phyloP scores from a whole-genome alignment of 2,329 filamentous ascomycete genomes.

The Fusarium pseudocircinatum region DNA sequence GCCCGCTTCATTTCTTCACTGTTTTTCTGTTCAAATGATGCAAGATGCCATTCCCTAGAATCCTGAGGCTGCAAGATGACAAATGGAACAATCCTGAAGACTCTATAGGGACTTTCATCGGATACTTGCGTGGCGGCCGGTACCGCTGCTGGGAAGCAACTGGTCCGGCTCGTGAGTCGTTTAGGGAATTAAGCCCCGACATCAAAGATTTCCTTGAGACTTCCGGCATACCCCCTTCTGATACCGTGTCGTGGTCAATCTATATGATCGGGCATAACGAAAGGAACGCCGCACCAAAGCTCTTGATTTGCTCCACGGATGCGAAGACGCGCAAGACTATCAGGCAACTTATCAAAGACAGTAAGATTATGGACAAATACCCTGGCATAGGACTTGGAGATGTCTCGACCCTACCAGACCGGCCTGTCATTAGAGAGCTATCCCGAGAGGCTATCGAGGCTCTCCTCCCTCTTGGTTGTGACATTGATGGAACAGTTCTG shows the following conservation, averaged over 20 bases:
- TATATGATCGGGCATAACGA: neutral
- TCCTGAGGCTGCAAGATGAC: accelerated
- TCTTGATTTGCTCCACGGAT: neutral
- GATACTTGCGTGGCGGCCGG: neutral
- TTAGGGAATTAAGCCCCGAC: neutral
- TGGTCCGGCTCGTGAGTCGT: neutral
- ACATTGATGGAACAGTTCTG: accelerated
- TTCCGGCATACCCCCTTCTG: accelerated
- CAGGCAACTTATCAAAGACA: neutral
- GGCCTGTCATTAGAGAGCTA: neutral
- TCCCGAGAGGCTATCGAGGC: neutral
- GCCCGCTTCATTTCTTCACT: accelerated
- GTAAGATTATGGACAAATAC: neutral
- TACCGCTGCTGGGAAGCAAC: neutral
- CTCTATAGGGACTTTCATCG: neutral
- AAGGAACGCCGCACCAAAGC: neutral
- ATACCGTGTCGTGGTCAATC: neutral
- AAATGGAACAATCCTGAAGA: neutral
- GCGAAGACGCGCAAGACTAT: neutral
- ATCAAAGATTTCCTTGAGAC: neutral
- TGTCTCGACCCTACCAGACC: neutral
- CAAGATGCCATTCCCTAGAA: neutral
- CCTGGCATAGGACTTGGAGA: neutral
- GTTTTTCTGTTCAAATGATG: accelerated
- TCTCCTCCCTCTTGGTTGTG: neutral